Conservation (phyloP, 768 basidiomycete species). For the Coprinellus micaceus region DNA sequence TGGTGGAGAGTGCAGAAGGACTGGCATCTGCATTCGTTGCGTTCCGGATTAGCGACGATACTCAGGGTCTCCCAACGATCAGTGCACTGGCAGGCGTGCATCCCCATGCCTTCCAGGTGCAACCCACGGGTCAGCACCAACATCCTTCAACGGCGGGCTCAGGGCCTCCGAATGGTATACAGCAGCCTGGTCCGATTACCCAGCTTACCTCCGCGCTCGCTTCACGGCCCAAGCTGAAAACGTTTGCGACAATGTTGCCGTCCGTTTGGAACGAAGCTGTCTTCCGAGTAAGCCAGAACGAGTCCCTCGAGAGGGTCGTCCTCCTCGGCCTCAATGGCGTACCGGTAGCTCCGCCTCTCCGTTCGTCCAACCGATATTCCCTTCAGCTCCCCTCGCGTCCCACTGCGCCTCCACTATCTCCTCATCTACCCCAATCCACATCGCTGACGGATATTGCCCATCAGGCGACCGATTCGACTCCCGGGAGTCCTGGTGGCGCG, state of each 20-base stretch:
- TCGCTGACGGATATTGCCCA: no score
- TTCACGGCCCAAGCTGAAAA: conserved; percentile 39
- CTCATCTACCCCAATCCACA: no score
- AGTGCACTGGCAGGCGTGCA: conserved; percentile 11
- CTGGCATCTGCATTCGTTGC: conserved; percentile 52
- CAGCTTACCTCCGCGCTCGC: conserved; percentile 33
- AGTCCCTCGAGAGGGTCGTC: conserved; percentile 44
- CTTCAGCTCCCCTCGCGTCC: not conserved
- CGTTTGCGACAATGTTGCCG: conserved; percentile 51
- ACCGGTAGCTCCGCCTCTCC: not conserved
- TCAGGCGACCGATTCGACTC: no score
- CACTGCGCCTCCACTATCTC: no score
- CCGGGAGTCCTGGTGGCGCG: no score
- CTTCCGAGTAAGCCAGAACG: conserved; percentile 47
- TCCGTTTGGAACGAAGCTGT: conserved; percentile 56
- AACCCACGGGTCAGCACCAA: no score
- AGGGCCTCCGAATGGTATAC: conserved; percentile 6
- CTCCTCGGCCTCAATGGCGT: conserved; percentile 23
- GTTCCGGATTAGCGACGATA: conserved; percentile 53
- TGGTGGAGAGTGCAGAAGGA: conserved; percentile 38
- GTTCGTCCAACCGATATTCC: not conserved
- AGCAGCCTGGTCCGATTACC: conserved; percentile 28
- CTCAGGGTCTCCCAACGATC: conserved; percentile 19
- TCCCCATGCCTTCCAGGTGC: no score
- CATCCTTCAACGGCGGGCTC: not conserved